These are phyloP conservation scores for Trichocladium antarcticum DNA, from an alignment of 495 filamentous ascomycete genomes.

Conservation along the genomic window DNA sequence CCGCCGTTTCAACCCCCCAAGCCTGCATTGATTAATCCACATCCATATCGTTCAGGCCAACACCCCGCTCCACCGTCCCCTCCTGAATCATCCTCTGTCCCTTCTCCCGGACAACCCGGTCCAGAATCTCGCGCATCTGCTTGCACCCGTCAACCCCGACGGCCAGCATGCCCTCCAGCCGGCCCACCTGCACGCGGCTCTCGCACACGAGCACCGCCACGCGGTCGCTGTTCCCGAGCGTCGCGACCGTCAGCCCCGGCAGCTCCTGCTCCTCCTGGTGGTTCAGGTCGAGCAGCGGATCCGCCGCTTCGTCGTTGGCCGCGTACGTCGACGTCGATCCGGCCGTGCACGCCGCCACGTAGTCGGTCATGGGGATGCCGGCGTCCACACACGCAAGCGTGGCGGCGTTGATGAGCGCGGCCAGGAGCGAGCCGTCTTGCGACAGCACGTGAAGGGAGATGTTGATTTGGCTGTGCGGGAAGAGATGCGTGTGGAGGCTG, in stretches of 20 bases:
- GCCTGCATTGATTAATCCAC: conserved; percentile 22
- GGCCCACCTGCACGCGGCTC: conserved; percentile 60
- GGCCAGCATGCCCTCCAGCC: conserved; percentile 82
- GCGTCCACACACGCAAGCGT: conserved; percentile 91
- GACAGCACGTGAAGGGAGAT: conserved; percentile 80
- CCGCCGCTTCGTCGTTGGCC: conserved; percentile 55
- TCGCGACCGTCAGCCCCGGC: conserved; percentile 77
- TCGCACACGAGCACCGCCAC: conserved; percentile 76
- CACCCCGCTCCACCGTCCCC: conserved; percentile 38
- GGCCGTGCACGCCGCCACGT: conserved; percentile 76
- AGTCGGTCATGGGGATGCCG: conserved; percentile 86
- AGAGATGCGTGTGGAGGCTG: conserved; percentile 72
- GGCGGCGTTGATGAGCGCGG: conserved; percentile 79
- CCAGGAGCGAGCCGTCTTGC: conserved; percentile 81
- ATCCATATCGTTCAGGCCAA: conserved; percentile 34
- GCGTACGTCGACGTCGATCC: conserved; percentile 61
- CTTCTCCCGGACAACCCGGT: conserved; percentile 54
- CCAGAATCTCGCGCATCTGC: conserved; percentile 68
- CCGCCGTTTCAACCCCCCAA: not conserved
- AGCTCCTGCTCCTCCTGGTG: conserved; percentile 79
- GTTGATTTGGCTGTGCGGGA: conserved; percentile 74
- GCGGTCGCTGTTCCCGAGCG: conserved; percentile 58
- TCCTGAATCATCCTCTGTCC: conserved; percentile 54
- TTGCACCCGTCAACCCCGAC: conserved; percentile 87
- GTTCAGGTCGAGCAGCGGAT: conserved; percentile 84